Evolutionary conservation across 345 rosid genomes (phyloP).

Genomic region (Atalantia buxifolia): DNA sequence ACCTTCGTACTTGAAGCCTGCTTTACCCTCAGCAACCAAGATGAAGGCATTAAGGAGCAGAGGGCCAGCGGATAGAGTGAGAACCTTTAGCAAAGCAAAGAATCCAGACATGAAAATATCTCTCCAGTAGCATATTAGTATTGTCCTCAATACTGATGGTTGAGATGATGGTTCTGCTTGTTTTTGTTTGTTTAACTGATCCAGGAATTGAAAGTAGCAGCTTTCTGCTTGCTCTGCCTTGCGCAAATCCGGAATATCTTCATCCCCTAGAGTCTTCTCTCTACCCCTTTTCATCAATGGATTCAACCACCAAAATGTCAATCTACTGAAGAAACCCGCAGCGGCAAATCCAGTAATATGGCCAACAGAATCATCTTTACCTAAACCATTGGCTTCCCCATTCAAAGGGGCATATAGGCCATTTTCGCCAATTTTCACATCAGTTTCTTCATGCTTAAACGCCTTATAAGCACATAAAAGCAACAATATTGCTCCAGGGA

Average conservation of each 20-base stretch:
- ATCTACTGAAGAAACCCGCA: conserved; percentile 61
- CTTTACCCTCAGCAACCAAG: conserved; percentile 79
- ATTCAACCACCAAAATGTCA: conserved; percentile 94
- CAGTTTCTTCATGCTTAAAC: conserved; percentile 22
- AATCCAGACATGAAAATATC: conserved; percentile 74
- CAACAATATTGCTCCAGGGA: conserved; percentile 60
- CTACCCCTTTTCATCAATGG: conserved; percentile 67
- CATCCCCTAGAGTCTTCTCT: conserved; percentile 61
- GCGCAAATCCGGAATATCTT: conserved; percentile 63
- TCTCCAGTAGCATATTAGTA: conserved; percentile 56
- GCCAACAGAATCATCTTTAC: conserved; percentile 24
- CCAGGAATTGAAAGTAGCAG: conserved; percentile 57
- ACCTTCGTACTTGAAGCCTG: conserved; percentile 67
- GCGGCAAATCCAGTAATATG: conserved; percentile 45
- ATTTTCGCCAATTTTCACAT: conserved; percentile 17
- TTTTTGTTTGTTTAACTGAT: conserved; percentile 50
- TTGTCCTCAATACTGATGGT: conserved; percentile 57
- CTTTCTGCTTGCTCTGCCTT: conserved; percentile 65
- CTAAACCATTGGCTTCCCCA: conserved; percentile 28
- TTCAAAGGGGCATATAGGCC: conserved; percentile 58
- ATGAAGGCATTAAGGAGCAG: conserved; percentile 84
- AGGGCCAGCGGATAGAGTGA: conserved; percentile 80
- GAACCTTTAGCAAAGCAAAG: conserved; percentile 75
- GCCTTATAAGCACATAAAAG: conserved; percentile 51
- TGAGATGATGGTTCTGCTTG: conserved; percentile 33